These are phyloP conservation scores for Castanopsis chinensis DNA, from an alignment of 306 rosid species.

Conservation along the genomic window DNA sequence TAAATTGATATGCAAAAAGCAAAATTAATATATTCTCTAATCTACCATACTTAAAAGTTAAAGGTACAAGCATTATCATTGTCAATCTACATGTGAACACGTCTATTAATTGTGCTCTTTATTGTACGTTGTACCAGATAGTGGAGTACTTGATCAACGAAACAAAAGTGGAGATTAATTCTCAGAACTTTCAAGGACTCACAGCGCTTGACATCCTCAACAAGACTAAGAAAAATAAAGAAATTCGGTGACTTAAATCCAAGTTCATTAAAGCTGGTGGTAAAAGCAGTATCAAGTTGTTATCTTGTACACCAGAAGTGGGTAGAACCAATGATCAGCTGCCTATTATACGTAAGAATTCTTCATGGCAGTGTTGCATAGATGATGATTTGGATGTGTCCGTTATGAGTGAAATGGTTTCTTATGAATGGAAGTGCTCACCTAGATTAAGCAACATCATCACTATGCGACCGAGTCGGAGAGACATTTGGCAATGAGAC, in stretches of 20 bases:
- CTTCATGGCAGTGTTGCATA: conserved; percentile 20
- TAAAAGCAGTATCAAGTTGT: conserved; percentile 33
- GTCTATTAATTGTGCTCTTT: too few relatives aligned
- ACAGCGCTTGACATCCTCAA: conserved; percentile 63
- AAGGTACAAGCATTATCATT: too few relatives aligned
- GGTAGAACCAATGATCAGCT: conserved; percentile 16
- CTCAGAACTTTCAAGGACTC: conserved; percentile 41
- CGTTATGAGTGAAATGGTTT: conserved; percentile 10
- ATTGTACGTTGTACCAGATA: conserved; percentile 38
- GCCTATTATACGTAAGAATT: conserved; percentile 22
- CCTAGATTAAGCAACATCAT: conserved; percentile 26
- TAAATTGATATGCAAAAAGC: too few relatives aligned
- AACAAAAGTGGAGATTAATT: conserved; percentile 48
- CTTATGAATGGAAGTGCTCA: conserved; percentile 28
- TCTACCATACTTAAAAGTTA: too few relatives aligned
- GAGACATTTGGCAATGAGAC: conserved; percentile 29
- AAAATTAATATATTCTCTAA: too few relatives aligned
- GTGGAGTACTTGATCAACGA: conserved; percentile 60
- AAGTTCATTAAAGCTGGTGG: conserved; percentile 49
- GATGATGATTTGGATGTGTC: conserved; percentile 33
- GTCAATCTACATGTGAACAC: too few relatives aligned
- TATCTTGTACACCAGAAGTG: conserved; percentile 29
- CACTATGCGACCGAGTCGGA: conserved; percentile 28
- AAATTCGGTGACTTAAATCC: conserved; percentile 36
- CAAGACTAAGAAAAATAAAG: conserved; percentile 37